Conservation (phyloP, 2,329 filamentous ascomycete genomes). For the Paracoccidioides lutzii region DNA sequence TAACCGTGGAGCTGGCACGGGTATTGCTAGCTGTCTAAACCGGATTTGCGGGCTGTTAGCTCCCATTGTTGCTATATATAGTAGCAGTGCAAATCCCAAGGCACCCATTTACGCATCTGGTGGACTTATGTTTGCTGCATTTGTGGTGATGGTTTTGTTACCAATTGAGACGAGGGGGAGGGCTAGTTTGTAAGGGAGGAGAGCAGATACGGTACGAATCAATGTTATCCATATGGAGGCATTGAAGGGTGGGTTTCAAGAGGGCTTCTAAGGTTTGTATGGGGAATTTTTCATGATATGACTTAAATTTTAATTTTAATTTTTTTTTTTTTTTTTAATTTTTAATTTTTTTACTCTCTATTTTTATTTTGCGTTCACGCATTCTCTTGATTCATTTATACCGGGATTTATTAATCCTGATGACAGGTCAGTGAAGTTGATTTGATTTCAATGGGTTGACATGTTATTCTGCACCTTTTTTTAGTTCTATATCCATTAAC, state of each 20-base stretch:
- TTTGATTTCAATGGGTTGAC: too few species aligned
- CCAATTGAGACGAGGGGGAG: constrained; percentile 37
- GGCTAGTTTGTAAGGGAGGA: constrained; percentile 23
- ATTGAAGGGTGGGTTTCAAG: not conserved
- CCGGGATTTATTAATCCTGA: too few species aligned
- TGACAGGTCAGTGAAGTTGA: too few species aligned
- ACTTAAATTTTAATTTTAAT: too few species aligned
- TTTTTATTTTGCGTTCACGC: too few species aligned
- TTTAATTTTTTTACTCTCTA: too few species aligned
- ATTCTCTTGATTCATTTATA: too few species aligned
- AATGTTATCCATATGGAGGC: too few species aligned
- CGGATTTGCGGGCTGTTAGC: constrained; percentile 34
- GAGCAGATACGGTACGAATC: not conserved
- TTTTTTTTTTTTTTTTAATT: too few species aligned
- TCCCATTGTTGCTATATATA: constrained; percentile 34
- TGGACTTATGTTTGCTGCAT: constrained; percentile 32
- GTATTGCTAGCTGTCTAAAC: constrained; percentile 35
- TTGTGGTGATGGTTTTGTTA: constrained; percentile 33
- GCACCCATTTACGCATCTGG: constrained; percentile 35
- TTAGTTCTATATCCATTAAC: too few species aligned
- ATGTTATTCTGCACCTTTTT: too few species aligned
- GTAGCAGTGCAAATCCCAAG: constrained; percentile 24
- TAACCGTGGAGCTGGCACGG: constrained; percentile 42
- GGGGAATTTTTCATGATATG: too few species aligned
- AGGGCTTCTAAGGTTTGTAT: not conserved